Evolutionary conservation across 192 early-diverging fungal species (phyloP).

Genomic region (Coemansia sp.): DNA sequence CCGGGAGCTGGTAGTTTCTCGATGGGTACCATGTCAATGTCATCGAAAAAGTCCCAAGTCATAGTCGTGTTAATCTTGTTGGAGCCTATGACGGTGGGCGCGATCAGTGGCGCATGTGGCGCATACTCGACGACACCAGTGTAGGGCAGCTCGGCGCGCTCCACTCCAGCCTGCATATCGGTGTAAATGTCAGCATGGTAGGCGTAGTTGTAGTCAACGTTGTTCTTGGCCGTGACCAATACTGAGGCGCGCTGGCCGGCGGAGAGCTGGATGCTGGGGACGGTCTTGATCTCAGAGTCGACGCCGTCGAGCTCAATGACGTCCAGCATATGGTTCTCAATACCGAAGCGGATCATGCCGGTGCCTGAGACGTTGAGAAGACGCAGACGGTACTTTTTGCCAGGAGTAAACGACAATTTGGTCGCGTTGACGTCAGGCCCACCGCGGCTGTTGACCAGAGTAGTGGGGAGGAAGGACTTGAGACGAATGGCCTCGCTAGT

Average conservation of each 20-base stretch:
- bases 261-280: slow-evolving; percentile 61
- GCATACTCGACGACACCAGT: slow-evolving; percentile 46
- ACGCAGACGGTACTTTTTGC: slow-evolving; percentile 83
- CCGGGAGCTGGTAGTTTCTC: slow-evolving; percentile 33
- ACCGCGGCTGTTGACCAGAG: slow-evolving; percentile 62
- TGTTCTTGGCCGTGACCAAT: slow-evolving; percentile 70
- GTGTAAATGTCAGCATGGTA: slow-evolving; percentile 71
- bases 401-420: slow-evolving; percentile 64
- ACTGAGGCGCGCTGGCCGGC: slow-evolving; percentile 82
- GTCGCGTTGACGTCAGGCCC: slow-evolving; percentile 59
- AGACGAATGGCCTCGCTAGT: slow-evolving; percentile 37
- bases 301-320: slow-evolving; percentile 86
- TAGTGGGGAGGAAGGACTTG: slow-evolving; percentile 37
- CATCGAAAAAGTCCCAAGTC: slow-evolving; percentile 59
- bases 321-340: slow-evolving; percentile 75
- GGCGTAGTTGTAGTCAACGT: slow-evolving; percentile 63
- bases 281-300: slow-evolving; percentile 60
- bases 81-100: slow-evolving; percentile 9
- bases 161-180: slow-evolving; percentile 45
- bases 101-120: slow-evolving; percentile 21
- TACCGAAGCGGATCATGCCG: slow-evolving; percentile 71
- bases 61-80: slow-evolving; percentile 24
- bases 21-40: slow-evolving; percentile 63
- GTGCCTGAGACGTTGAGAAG: slow-evolving; percentile 77
- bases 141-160: slow-evolving; percentile 38